These are phyloP conservation scores for Blumeria hordei DNA, from an alignment of 2,329 filamentous ascomycete species.

Conservation along the genomic window DNA sequence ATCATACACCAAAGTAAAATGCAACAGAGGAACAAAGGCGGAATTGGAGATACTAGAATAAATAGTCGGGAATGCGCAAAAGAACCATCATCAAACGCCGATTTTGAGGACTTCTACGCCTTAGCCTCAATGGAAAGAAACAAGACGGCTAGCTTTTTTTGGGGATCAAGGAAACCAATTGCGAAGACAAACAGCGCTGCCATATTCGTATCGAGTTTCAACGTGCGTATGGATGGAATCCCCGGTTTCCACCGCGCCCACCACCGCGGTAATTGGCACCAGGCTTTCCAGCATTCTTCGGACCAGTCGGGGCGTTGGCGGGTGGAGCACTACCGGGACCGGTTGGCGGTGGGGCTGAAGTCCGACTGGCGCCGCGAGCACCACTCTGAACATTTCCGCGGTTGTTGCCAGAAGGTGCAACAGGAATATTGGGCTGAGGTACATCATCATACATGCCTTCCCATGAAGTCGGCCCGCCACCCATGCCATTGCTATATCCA, in stretches of 20 bases:
- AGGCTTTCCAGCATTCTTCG: conserved; percentile 80
- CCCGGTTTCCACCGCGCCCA: conserved; percentile 49
- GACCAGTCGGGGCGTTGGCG: conserved; percentile 74
- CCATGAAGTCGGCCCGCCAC: conserved; percentile 60
- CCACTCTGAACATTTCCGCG: conserved; percentile 8
- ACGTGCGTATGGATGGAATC: conserved; percentile 53
- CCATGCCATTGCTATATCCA: conserved; percentile 24
- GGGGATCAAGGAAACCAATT: too few species aligned
- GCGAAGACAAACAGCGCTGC: too few species aligned
- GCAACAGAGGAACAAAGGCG: too few species aligned
- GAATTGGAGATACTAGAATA: too few species aligned
- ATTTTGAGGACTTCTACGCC: too few species aligned
- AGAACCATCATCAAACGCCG: too few species aligned
- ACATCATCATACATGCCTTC: conserved; percentile 98
- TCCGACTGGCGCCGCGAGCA: conserved; percentile 11
- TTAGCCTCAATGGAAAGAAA: too few species aligned
- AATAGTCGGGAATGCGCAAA: too few species aligned
- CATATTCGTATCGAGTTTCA: background rate
- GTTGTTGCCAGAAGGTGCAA: conserved; percentile 19
- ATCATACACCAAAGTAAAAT: too few species aligned
- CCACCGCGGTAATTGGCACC: conserved; percentile 87
- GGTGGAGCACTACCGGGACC: conserved; percentile 31
- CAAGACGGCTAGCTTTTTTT: too few species aligned
- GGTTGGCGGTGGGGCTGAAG: conserved; percentile 14
- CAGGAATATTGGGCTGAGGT: conserved; percentile 45